phyloP scores from a whole-genome alignment of 176 grass and related monocot species.

The Triticum aestivum region DNA sequence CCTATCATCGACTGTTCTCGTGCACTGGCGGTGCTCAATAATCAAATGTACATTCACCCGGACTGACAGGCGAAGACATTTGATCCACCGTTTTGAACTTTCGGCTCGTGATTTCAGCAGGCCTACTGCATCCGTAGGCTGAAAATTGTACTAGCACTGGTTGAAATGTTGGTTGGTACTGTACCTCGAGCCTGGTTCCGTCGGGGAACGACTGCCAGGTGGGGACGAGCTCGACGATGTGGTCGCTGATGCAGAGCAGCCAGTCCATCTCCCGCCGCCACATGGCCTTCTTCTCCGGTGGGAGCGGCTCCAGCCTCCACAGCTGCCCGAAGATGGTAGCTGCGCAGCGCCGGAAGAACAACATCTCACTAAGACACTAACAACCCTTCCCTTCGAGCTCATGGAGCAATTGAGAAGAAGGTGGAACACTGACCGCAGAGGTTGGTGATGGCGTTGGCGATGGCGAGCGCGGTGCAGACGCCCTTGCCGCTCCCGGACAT shows the following conservation, averaged over 20 bases:
- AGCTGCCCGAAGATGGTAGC: constrained; percentile 96
- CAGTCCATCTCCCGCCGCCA: constrained; percentile 95
- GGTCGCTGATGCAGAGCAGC: constrained; percentile 92
- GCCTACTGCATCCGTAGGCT: not conserved
- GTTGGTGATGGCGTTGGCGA: constrained; percentile 94
- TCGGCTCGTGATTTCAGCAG: not conserved
- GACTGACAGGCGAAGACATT: constrained; percentile 33
- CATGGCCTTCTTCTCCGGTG: constrained; percentile 89
- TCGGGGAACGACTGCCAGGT: constrained; percentile 93
- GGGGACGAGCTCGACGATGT: constrained; percentile 86
- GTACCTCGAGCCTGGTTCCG: constrained; percentile 87
- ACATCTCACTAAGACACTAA: not conserved
- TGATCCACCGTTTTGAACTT: constrained; percentile 13
- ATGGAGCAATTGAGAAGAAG: not conserved
- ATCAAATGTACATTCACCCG: constrained; percentile 4
- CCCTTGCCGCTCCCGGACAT: constrained; percentile 98
- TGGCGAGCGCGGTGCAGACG: constrained; percentile 90
- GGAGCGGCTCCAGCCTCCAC: constrained; percentile 85
- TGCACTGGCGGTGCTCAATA: not conserved
- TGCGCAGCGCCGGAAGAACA: constrained; percentile 12
- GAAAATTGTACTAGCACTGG: too few relatives aligned
- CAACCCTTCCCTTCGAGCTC: not conserved
- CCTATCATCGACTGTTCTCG: not conserved
- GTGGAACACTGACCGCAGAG: constrained; percentile 65
- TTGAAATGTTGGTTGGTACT: too few relatives aligned